Evolutionary conservation across 345 rosid genomes (phyloP), one percentile per base, ranked within the genome.

Genomic region (Adansonia digitata): DNA sequence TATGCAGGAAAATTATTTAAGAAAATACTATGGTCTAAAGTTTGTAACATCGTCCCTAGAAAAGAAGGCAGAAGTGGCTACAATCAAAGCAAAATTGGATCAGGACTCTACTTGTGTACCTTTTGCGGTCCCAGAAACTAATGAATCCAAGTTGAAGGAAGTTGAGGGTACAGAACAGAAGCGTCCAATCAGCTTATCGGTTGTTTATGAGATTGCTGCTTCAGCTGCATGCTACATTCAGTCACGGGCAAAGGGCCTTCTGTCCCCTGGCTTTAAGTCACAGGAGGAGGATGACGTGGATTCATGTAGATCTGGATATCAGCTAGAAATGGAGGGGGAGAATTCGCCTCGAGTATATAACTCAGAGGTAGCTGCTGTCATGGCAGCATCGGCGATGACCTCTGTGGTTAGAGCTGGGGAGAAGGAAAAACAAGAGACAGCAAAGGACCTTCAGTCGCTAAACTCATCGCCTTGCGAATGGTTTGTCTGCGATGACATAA

Each of bases 401-500:
- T 86, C 90, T 2, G 90, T 92, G 40, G 94, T 92, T 39, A 93
- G 93, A 22, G 94, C 97, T 0, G 89, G 91, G 29, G 97, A 94
- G 89, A 87, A 86, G 81, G 92, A 91, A 72, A 94, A 91, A 77
- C 82, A 81, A 55, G 86, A 91, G 84, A 92, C 97, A 0, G 98
- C 95, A 13, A 84, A 53, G 71, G 87, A 88, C 75, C 85, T 94
- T 71, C 98, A 91, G 75, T 92, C 98, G 18, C 79, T 87, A 63
- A 90, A 91, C 51, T 91, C 97, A n/a, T 86, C 97, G 52, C 98
- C 98, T 71, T 89, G 98, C 63, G 98, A 91, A 77, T 94, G 98
- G 98, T 92, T 92, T 60, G 72, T 91, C 20, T 92, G 98, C 77
- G 98, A 94, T 7, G 98, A 94, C 75, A 57, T 79, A 42, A 86